phyloP scores from a whole-genome alignment of 345 rosid species.

The Pistacia vera region DNA sequence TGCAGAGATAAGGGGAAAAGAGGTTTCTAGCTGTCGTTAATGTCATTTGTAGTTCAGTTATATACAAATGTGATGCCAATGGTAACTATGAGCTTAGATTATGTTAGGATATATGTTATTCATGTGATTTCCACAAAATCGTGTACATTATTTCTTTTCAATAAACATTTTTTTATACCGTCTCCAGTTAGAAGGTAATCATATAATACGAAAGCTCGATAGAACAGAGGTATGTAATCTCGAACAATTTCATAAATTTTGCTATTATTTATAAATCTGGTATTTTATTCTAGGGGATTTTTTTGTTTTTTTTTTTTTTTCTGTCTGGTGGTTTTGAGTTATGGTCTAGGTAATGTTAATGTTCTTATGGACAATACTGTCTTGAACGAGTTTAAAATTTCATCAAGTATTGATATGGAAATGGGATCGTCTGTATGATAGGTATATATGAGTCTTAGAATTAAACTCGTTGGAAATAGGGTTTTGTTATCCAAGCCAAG shows the following conservation, averaged over 20 bases:
- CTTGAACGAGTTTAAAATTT: not conserved
- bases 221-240: constrained; percentile 6
- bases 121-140: no score
- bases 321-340: not conserved
- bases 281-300: not conserved
- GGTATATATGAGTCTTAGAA: not conserved
- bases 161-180: not conserved
- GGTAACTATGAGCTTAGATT: no score
- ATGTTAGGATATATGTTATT: not conserved
- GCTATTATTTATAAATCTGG: not conserved
- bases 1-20: no score
- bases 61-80: no score
- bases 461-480: not conserved
- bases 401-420: not conserved
- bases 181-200: not conserved
- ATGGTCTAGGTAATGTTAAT: not conserved
- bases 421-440: not conserved
- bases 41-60: no score
- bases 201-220: not conserved
- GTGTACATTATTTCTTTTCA: no score
- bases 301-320: no score
- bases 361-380: not conserved
- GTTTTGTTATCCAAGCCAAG: not conserved
- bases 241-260: not conserved
- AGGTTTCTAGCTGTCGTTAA: no score